phyloP scores from a whole-genome alignment of 208 protist genomes.

The Acanthamoeba culbertsoni region DNA sequence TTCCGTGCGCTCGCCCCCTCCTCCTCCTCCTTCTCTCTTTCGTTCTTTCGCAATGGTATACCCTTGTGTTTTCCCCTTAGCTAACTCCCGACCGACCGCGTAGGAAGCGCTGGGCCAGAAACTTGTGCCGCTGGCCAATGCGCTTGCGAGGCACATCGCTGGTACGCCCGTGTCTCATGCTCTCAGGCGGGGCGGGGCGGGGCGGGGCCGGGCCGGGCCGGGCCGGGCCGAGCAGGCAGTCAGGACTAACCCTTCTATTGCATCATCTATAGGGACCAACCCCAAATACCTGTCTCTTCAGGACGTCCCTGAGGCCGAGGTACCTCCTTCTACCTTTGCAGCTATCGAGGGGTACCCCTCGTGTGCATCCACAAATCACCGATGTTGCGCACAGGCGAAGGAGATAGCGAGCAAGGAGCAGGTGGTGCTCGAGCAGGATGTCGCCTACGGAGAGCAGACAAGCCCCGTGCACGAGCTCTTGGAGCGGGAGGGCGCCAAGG shows the following conservation, averaged over 20 bases:
- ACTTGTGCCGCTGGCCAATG: background rate
- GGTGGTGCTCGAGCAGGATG: constrained; percentile 32
- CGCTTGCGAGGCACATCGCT: constrained; percentile 1
- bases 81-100: background rate
- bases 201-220: too few species aligned
- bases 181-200: too few species aligned
- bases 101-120: background rate
- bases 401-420: background rate
- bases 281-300: background rate
- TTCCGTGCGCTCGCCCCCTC: background rate
- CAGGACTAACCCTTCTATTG: too few species aligned
- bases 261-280: background rate
- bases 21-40: background rate
- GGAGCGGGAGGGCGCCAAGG: background rate
- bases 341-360: background rate
- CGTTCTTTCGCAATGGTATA: too few species aligned
- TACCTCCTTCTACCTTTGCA: background rate
- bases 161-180: background rate
- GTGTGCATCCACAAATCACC: too few species aligned
- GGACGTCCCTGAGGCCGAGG: background rate
- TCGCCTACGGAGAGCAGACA: background rate
- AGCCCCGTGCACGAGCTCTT: background rate
- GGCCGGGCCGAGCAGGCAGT: too few species aligned
- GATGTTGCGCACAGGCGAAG: background rate
- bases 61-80: too few species aligned